Evolutionary conservation across 805 yeast species (phyloP).

Genomic region (Candida germanica): DNA sequence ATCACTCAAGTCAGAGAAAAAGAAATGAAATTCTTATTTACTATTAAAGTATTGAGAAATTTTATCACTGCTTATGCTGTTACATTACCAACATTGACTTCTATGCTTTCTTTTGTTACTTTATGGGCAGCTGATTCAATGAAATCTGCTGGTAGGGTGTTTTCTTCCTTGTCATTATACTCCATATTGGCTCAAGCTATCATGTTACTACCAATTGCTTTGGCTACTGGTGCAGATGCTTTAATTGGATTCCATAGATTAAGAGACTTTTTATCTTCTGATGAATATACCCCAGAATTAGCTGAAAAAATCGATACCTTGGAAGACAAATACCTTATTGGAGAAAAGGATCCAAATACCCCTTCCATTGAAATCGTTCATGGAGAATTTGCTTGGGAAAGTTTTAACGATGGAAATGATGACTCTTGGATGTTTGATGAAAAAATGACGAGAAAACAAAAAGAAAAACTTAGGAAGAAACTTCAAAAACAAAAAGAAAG

Average conservation of each 20-base stretch:
- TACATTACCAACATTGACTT: conserved; percentile 40
- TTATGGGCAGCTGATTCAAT: conserved; percentile 44
- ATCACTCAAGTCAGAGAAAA: conserved; percentile 33
- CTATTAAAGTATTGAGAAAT: conserved; percentile 41
- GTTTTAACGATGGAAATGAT: conserved; percentile 23
- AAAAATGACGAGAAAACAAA: conserved; percentile 12
- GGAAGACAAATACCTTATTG: conserved; percentile 10
- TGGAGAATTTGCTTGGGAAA: conserved; percentile 32
- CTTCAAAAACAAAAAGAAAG: conserved; percentile 11
- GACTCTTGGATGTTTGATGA: conserved; percentile 22
- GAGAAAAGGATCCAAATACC: background rate
- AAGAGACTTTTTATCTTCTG: conserved; percentile 23
- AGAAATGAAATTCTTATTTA: conserved; percentile 40
- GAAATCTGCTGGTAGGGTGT: conserved; percentile 37
- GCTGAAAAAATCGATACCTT: conserved; percentile 10
- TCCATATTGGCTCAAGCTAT: conserved; percentile 43
- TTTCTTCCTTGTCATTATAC: conserved; percentile 41
- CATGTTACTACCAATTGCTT: conserved; percentile 42
- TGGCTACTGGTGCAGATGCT: conserved; percentile 46
- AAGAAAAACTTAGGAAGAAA: conserved; percentile 12
- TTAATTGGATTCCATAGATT: conserved; percentile 35
- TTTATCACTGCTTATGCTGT: conserved; percentile 44
- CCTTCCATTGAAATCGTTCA: conserved; percentile 12
- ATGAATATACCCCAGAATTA: conserved; percentile 19
- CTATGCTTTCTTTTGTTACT: conserved; percentile 44